Conservation (phyloP, 257 asterid genomes). For the Plectranthus barbatus region DNA sequence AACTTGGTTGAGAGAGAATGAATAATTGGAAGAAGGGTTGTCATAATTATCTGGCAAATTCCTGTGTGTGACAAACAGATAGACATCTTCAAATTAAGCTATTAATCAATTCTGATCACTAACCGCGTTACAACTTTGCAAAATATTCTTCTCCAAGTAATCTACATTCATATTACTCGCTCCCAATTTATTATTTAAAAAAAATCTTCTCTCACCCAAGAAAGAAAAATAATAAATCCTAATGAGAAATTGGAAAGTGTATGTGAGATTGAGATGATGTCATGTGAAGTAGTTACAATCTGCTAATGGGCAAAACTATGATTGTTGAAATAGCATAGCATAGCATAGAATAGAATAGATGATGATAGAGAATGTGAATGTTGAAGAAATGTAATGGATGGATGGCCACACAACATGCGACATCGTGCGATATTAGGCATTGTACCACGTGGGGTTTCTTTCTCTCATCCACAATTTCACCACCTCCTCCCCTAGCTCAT, state of each 20-base stretch:
- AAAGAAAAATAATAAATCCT: no score
- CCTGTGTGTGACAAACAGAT: not conserved
- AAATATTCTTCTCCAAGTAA: constrained; percentile 15
- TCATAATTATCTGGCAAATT: not conserved
- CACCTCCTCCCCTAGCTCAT: constrained; percentile 1
- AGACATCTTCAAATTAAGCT: not conserved
- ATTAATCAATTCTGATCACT: not conserved
- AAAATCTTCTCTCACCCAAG: no score
- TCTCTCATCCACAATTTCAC: constrained; percentile 11
- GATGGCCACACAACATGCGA: constrained; percentile 18
- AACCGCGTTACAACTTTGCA: constrained; percentile 28
- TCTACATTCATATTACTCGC: not conserved
- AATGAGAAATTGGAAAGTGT: no score
- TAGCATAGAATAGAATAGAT: no score
- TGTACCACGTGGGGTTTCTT: constrained; percentile 13
- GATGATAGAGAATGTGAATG: not conserved
- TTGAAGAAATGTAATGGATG: not conserved
- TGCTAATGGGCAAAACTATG: no score
- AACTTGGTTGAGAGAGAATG: no score
- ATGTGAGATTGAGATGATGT: no score
- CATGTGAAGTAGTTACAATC: no score
- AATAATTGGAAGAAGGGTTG: no score
- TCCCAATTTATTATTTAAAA: no score
- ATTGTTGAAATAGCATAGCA: not conserved
- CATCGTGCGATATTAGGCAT: constrained; percentile 14